Conservation (phyloP, 2,329 filamentous ascomycete genomes). For the Trichoderma koningiopsis region DNA sequence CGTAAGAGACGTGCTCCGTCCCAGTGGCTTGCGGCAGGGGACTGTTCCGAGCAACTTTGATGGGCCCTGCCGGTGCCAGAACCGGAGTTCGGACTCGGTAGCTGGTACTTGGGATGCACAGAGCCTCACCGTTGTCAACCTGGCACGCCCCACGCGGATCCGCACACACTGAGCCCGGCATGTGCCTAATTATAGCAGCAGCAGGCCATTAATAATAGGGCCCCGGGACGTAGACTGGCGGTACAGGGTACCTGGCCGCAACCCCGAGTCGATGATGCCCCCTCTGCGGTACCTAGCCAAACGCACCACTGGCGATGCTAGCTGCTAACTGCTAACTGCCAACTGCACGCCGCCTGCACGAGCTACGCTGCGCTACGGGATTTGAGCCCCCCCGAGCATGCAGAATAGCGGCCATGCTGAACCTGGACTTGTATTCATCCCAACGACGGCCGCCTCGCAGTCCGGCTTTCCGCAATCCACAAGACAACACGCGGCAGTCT, state of each 20-base stretch:
- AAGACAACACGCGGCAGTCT: conserved; percentile 19
- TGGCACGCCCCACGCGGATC: conserved; percentile 7
- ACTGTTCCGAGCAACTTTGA: not conserved
- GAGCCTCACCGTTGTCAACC: conserved; percentile 9
- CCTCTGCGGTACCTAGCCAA: not conserved
- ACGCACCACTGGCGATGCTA: not conserved
- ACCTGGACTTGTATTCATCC: conserved; percentile 6
- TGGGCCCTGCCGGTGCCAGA: not conserved
- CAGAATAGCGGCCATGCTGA: not conserved
- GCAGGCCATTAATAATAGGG: conserved; percentile 18
- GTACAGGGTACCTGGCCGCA: conserved; percentile 9
- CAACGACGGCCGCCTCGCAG: conserved; percentile 14
- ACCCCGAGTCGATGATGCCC: conserved; percentile 10
- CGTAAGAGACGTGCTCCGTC: not conserved
- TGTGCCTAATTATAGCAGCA: conserved; percentile 20
- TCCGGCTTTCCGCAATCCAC: conserved; percentile 24
- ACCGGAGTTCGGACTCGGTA: not conserved
- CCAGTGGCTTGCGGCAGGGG: not conserved
- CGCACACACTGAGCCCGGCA: not conserved
- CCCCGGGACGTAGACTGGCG: not conserved
- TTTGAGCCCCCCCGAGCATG: not conserved
- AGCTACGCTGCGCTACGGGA: not conserved
- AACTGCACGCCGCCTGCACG: not conserved
- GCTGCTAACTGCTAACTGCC: too few relatives aligned
- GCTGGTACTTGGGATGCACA: conserved; percentile 5